Conservation (phyloP, 2,329 filamentous ascomycete genomes). For the Penicillium vulpinum region DNA sequence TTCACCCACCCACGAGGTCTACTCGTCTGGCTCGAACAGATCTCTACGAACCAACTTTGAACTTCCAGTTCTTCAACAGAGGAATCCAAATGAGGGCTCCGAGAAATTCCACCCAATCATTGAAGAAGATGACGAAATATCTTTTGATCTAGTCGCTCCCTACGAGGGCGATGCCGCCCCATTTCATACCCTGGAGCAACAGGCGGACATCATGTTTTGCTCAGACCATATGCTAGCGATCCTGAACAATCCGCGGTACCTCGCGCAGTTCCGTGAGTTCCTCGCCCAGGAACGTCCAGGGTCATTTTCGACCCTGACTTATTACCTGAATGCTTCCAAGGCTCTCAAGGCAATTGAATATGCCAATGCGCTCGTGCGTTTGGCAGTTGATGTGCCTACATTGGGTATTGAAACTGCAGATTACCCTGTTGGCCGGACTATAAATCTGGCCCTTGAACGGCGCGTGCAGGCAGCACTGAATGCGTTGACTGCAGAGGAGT, state of each 20-base stretch:
- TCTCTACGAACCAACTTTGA: constrained; percentile 25
- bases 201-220: constrained; percentile 66
- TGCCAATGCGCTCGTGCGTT: constrained; percentile 65
- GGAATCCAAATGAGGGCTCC: constrained; percentile 25
- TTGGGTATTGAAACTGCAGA: constrained; percentile 58
- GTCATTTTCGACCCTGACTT: constrained; percentile 68
- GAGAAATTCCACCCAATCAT: constrained; percentile 28
- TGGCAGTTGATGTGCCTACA: constrained; percentile 55
- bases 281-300: constrained; percentile 59
- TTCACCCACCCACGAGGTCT: constrained; percentile 3
- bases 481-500: constrained; percentile 63
- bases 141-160: constrained; percentile 36
- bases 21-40: constrained; percentile 21
- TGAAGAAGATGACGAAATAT: constrained; percentile 27
- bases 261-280: constrained; percentile 68
- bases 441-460: constrained; percentile 60
- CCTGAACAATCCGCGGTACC: constrained; percentile 61
- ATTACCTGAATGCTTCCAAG: constrained; percentile 71
- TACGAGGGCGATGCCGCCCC: constrained; percentile 25
- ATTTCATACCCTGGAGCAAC: constrained; percentile 58
- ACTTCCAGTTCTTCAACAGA: constrained; percentile 27
- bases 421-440: constrained; percentile 51
- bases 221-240: constrained; percentile 64
- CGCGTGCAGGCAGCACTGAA: constrained; percentile 66
- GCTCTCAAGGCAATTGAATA: constrained; percentile 70